Evolutionary conservation across 1,284 basidiomycete genomes (phyloP), one percentile per base, ranked within the genome.

Genomic region (Cystobasidium sp.): DNA sequence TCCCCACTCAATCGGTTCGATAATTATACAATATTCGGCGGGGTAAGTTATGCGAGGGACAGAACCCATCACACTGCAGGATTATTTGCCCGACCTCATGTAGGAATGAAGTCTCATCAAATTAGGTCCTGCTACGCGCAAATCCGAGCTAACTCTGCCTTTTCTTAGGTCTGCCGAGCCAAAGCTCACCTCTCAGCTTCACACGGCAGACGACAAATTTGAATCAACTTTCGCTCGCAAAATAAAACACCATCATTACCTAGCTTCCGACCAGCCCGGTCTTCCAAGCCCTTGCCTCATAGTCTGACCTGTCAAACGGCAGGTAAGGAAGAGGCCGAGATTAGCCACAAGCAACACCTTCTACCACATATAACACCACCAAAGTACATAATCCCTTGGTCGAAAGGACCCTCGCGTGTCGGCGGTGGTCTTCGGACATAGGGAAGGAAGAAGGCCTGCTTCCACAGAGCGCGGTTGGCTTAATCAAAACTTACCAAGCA

Each of bases 151-250:
- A 31, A 31, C 31, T 31, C 31, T 31, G 31, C 31, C 31, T 1
- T 31, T 31, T 31, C 31, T 31, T 31, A 31, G 31, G 31, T 31
- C 31, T 31, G 31, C 31, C 31, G 31, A 31, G 31, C 31, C 31
- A 31, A 31, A 31, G 31, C 31, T 5, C 31, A 31, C 31, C 5
- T 31, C 31, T 31, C 31, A 31, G 31, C 56, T 24, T 59, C 56
- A 59, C 39, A 59, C 37, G 20, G 56, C 39, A 8, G 18, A 59
- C 56, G 56, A 59, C 56, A 59, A 59, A 59, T 59, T 43, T 59
- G 56, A 59, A 59, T 59, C 56, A 41, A 5, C 16, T 39, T 59
- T 22, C 56, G 16, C 39, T 59, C 31, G 31, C 31, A 31, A 31
- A 31, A 31, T 31, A 31, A 31, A 5, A 31, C 31, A 31, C 31